Percentiles rank a stretch among this genome's conserved stretches.
These are phyloP conservation scores for Litsea cubeba DNA, from an alignment of 164 flowering plant genomes.

Conservation along the genomic window DNA sequence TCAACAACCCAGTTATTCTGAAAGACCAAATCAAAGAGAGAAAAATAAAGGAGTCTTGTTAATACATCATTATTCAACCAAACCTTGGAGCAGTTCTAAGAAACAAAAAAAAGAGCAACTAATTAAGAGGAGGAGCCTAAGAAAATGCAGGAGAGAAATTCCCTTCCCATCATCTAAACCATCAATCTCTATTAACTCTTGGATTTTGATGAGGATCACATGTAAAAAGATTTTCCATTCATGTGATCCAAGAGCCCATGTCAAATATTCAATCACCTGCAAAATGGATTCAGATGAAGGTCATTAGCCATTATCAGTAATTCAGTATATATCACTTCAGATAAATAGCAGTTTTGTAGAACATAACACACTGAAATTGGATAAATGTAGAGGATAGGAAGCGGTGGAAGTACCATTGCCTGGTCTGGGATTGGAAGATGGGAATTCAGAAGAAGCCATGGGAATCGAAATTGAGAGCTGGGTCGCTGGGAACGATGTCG, in stretches of 20 bases:
- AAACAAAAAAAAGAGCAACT: not conserved
- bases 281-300: not conserved
- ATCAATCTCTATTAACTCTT: not conserved
- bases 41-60: too few species aligned
- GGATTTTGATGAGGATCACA: not conserved
- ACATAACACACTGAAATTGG: not conserved
- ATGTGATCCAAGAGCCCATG: not conserved
- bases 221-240: not conserved
- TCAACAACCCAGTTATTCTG: not conserved
- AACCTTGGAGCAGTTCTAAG: not conserved
- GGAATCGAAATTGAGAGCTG: constrained; percentile 35
- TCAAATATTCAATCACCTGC: not conserved
- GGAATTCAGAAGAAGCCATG: constrained; percentile 16
- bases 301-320: not conserved
- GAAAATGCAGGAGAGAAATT: not conserved
- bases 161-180: not conserved
- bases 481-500: constrained; percentile 19
- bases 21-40: too few species aligned
- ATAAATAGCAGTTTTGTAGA: not conserved
- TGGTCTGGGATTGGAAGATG: constrained; percentile 19
- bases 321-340: too few species aligned
- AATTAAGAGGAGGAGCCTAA: not conserved
- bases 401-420: constrained; percentile 1
- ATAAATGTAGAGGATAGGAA: not conserved
- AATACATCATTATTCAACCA: too few species aligned